Evolutionary conservation across 2,329 filamentous ascomycete species (phyloP).

Genomic region (Ophiostoma fasciatum): DNA sequence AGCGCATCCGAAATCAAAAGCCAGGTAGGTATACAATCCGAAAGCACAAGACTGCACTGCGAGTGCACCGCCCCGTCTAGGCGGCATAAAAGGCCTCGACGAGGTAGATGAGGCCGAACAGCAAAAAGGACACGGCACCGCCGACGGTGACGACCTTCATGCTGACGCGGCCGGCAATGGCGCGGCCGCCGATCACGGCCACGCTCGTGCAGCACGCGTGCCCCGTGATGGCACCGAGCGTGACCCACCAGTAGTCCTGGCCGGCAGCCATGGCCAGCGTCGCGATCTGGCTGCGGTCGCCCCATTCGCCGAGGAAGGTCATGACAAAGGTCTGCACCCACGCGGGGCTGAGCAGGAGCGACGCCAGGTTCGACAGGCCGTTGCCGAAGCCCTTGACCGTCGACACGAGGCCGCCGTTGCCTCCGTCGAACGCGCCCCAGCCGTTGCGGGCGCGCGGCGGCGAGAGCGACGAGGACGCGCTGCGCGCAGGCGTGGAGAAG

Average conservation of each 20-base stretch:
- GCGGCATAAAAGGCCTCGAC: slow-evolving; percentile 54
- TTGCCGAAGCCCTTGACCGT: slow-evolving; percentile 38
- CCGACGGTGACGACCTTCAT: slow-evolving; percentile 91
- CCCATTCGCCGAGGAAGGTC: slow-evolving; percentile 98
- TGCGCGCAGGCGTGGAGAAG: slow-evolving; percentile 66
- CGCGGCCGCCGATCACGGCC: slow-evolving; percentile 81
- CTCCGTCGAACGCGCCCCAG: slow-evolving; percentile 22
- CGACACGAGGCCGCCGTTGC: slow-evolving; percentile 27
- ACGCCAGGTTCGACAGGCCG: slow-evolving; percentile 74
- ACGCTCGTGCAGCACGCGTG: slow-evolving; percentile 83
- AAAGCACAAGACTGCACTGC: neutral
- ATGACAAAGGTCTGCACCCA: slow-evolving; percentile 99
- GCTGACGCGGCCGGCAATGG: slow-evolving; percentile 86
- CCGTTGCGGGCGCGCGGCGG: slow-evolving; percentile 41
- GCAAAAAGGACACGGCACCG: slow-evolving; percentile 75
- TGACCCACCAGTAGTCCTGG: slow-evolving; percentile 98
- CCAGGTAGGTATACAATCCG: too few relatives aligned
- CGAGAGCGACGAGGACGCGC: slow-evolving; percentile 66
- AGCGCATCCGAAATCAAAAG: too few relatives aligned
- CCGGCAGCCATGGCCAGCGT: slow-evolving; percentile 98
- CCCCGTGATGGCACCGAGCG: slow-evolving; percentile 69
- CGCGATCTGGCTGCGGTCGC: slow-evolving; percentile 91
- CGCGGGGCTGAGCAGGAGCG: slow-evolving; percentile 77
- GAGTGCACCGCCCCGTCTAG: neutral
- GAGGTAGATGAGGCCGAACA: slow-evolving; percentile 86